phyloP scores from a whole-genome alignment of 768 basidiomycete genomes.

The Xanthoconium stramineum region DNA sequence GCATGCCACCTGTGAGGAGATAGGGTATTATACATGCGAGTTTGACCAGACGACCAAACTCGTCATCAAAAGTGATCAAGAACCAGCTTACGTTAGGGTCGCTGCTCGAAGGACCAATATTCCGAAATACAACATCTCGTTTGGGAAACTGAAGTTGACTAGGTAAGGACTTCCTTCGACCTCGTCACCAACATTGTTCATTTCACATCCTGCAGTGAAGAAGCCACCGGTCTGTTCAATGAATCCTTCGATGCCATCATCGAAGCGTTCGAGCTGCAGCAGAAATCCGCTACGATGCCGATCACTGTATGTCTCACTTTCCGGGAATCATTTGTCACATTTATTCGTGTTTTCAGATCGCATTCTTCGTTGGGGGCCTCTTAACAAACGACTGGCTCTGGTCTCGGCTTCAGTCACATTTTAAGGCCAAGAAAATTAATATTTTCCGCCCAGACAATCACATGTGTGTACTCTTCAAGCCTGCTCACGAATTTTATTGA shows the following conservation, averaged over 20 bases:
- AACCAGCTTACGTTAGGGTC: constrained; percentile 7
- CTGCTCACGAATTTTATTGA: no score
- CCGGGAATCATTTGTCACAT: not conserved
- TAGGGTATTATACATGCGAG: not conserved
- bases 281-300: no score
- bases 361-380: not conserved
- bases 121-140: not conserved
- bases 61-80: constrained; percentile 1
- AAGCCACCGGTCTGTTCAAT: no score
- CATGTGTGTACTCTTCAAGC: not conserved
- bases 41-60: constrained; percentile 5
- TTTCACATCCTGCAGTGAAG: no score
- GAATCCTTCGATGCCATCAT: no score
- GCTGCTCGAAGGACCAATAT: not conserved
- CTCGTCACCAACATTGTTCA: not conserved
- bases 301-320: not conserved
- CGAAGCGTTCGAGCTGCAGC: no score
- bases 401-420: not conserved
- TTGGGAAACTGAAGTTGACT: constrained; percentile 10
- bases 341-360: not conserved
- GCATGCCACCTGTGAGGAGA: not conserved
- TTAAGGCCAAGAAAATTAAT: not conserved
- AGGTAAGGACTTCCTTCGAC: constrained; percentile 2
- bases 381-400: not conserved
- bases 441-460: not conserved